A percentile compares a stretch with the other conserved stretches of the same genome.
Evolutionary conservation across 73 alveolate species (phyloP).

Genomic region (Urostyla sp.): DNA sequence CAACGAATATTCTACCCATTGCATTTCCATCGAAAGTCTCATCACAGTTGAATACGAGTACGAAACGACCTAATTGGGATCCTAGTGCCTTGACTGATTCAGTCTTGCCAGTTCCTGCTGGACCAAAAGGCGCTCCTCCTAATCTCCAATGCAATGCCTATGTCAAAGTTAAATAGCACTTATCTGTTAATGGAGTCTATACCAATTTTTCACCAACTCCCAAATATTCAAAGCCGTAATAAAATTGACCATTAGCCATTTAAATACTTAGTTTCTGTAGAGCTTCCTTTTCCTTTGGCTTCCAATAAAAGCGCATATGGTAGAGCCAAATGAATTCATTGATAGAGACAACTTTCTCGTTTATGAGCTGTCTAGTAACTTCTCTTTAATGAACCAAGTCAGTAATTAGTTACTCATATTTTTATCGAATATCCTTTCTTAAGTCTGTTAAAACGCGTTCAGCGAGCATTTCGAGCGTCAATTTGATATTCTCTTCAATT

Average conservation of each 20-base stretch:
- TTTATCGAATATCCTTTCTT: slow-evolving; percentile 96
- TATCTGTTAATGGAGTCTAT: slow-evolving; percentile 98
- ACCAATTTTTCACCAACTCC: slow-evolving; percentile 98
- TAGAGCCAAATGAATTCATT: slow-evolving; percentile 98
- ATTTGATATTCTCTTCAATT: slow-evolving; percentile 89
- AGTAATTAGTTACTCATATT: slow-evolving; percentile 97
- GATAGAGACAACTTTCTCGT: slow-evolving; percentile 73
- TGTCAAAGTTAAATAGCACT: slow-evolving; percentile 95
- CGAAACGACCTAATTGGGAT: slow-evolving; percentile 97
- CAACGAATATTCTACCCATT: slow-evolving; percentile 99
- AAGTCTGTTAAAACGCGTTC: slow-evolving; percentile 96
- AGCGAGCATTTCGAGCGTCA: slow-evolving; percentile 93
- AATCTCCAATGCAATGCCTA: slow-evolving; percentile 98
- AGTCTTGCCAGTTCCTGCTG: slow-evolving; percentile 99
- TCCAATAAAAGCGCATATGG: slow-evolving; percentile 99
- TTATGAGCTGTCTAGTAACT: slow-evolving; percentile 92
- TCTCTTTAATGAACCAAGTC: slow-evolving; percentile 99
- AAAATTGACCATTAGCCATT: slow-evolving; percentile 98
- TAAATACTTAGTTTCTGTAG: slow-evolving; percentile 91
- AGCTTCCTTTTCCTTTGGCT: slow-evolving; percentile 92
- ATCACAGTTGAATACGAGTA: slow-evolving; percentile 99
- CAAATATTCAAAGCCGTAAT: slow-evolving; percentile 99
- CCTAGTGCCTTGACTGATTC: slow-evolving; percentile 99
- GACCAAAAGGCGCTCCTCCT: slow-evolving; percentile 99
- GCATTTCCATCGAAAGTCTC: slow-evolving; percentile 99